phyloP scores from a whole-genome alignment of 2,329 filamentous ascomycete genomes.

The Hirsutella rhossiliensis region DNA sequence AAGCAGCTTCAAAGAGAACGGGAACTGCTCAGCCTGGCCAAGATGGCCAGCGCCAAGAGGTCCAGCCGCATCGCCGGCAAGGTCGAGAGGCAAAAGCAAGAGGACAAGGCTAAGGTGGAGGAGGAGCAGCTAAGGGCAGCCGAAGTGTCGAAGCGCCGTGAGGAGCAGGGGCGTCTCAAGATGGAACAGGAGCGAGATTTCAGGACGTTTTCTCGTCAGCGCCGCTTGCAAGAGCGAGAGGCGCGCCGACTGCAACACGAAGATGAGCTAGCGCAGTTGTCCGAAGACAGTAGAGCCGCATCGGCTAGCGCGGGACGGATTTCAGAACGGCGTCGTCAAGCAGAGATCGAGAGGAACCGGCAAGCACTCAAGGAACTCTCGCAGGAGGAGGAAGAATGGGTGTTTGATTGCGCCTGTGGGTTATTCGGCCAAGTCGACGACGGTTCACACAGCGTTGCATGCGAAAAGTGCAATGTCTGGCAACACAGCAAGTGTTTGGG shows the following conservation, averaged over 20 bases:
- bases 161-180: constrained; percentile 47
- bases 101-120: constrained; percentile 59
- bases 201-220: constrained; percentile 72
- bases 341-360: constrained; percentile 69
- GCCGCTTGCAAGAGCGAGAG: constrained; percentile 77
- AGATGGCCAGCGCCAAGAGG: constrained; percentile 85
- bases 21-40: constrained; percentile 70
- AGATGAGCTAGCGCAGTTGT: constrained; percentile 68
- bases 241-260: constrained; percentile 72
- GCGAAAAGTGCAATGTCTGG: constrained; percentile 91
- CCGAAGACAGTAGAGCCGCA: constrained; percentile 58
- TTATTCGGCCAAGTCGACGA: constrained; percentile 89
- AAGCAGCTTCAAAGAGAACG: constrained; percentile 58
- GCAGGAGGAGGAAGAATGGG: constrained; percentile 73
- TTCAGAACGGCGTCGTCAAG: constrained; percentile 70
- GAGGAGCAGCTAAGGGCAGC: constrained; percentile 40
- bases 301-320: constrained; percentile 45
- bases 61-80: constrained; percentile 82
- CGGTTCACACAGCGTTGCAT: constrained; percentile 85
- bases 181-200: constrained; percentile 64
- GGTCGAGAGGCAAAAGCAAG: constrained; percentile 62
- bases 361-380: constrained; percentile 63
- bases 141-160: constrained; percentile 51
- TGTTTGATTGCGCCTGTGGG: constrained; percentile 90
- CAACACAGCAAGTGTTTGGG: constrained; percentile 90